A percentile compares a stretch with the other conserved stretches of the same genome.
Evolutionary conservation across 768 basidiomycete species (phyloP).

Genomic region (Serpula lacrymans): DNA sequence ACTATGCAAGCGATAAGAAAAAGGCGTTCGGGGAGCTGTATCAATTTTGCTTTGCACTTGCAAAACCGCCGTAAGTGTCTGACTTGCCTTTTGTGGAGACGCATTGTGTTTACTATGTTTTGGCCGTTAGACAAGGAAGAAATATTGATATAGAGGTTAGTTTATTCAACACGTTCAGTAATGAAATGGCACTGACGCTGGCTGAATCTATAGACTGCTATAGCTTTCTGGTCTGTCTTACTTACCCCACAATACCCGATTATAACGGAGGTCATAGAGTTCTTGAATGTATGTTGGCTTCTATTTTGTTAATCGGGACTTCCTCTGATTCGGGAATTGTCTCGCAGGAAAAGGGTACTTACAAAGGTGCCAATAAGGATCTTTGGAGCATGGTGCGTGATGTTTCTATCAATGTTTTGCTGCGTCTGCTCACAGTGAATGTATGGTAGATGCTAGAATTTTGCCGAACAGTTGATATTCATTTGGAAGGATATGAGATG

Average conservation of each 20-base stretch:
- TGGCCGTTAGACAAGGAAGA: conserved; percentile 50
- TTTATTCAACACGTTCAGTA: conserved; percentile 1
- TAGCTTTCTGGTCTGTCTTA: conserved; percentile 74
- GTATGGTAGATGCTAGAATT: conserved; percentile 86
- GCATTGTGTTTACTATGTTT: conserved; percentile 1
- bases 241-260: conserved; percentile 65
- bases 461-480: conserved; percentile 55
- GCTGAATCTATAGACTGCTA: conserved; percentile 65
- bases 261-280: conserved; percentile 60
- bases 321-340: not conserved
- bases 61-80: conserved; percentile 64
- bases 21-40: conserved; percentile 65
- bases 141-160: conserved; percentile 82
- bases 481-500: conserved; percentile 65
- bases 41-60: conserved; percentile 63
- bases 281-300: conserved; percentile 50
- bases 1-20: conserved; percentile 46
- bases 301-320: not conserved
- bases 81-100: not conserved
- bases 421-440: no score
- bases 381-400: conserved; percentile 76
- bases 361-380: conserved; percentile 82
- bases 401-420: not conserved
- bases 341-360: conserved; percentile 45
- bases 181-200: conserved; percentile 1